Base-by-base conservation (phyloP, 345 rosid species). In the Combretum micranthum region DNA sequence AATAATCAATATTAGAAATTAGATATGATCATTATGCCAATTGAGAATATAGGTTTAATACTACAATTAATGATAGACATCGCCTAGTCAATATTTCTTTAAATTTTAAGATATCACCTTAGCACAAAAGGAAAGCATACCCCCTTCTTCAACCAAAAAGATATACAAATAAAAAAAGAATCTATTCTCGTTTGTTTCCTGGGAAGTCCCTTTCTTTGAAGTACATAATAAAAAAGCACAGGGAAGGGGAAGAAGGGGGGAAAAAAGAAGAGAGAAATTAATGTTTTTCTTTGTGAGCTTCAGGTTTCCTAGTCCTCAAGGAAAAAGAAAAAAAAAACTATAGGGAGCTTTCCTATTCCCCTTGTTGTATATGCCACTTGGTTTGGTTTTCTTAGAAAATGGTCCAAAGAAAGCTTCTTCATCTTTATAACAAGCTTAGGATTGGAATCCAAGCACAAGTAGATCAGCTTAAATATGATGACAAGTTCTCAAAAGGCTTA, bases 361-460 rank as follows among this genome's bases (percentile, higher is more conserved):
- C 55, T 61, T n/a, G 9, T 1, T 32, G 3, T n/a, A n/a, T 32
- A 32, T 32, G 39, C 39, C 39, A 32, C 39, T 32, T 32, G 39
- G 39, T 47, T 18, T 53, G 64, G 55, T 75, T 72, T 66, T 59
- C 75, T 60, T 65, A 65, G 72, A 75, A 75, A 71, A 92, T 92
- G 96, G 96, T 92, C 20, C 98, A 84, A 52, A 84, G 80, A 66
- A 88, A 82, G 83, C 62, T 70, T 51, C 39, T 32, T 32, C 39
- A 32, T 32, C 39, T 32, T 32, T 60, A 62, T 69, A 61, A 42
- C 59, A 75, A 73, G 82, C 79, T 73, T 85, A 86, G 73, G 20
- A 65, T 66, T 5, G 39, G 39, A 32, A 4, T 32, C 39, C 6
- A 7, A 32, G 39, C 9, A 71, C 78, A 84, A 69, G 72, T 77